Percentiles rank a stretch among this genome's conserved stretches.
Conservation (phyloP, 2,329 filamentous ascomycete genomes). For the Beauveria rudraprayagi region DNA sequence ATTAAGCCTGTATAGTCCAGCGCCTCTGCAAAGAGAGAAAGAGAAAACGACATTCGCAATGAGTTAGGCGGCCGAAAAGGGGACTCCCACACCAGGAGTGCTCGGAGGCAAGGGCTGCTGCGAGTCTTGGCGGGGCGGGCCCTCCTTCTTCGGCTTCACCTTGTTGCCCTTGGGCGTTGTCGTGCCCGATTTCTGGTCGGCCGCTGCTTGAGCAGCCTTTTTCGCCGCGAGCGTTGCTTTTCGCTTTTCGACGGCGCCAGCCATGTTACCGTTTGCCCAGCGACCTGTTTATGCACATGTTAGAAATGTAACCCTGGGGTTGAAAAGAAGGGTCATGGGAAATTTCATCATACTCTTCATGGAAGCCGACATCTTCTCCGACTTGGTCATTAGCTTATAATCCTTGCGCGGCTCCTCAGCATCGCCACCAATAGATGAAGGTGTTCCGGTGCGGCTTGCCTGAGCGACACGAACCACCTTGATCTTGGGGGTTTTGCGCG, state of each 20-base stretch:
- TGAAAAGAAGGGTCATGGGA: neutral
- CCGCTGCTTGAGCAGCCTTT: conserved; percentile 41
- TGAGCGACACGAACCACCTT: conserved; percentile 26
- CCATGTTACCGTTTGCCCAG: conserved; percentile 55
- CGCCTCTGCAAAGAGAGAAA: neutral
- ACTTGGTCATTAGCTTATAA: conserved; percentile 55
- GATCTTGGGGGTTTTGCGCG: conserved; percentile 31
- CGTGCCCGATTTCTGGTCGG: conserved; percentile 27
- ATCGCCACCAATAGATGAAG: conserved; percentile 22
- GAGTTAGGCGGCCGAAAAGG: neutral
- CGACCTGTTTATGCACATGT: conserved; percentile 32
- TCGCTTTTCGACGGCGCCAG: conserved; percentile 50
- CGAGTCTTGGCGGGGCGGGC: conserved; percentile 17
- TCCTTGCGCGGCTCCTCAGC: conserved; percentile 41
- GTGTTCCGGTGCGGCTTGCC: conserved; percentile 23
- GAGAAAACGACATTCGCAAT: neutral
- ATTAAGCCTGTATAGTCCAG: neutral
- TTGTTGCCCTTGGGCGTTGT: conserved; percentile 30
- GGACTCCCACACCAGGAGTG: conserved; percentile 2
- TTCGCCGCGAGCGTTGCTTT: conserved; percentile 53
- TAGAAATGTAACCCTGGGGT: neutral
- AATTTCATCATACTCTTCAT: conserved; percentile 48
- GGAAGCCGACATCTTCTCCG: conserved; percentile 57
- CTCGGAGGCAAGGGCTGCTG: conserved; percentile 6
- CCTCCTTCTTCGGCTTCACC: conserved; percentile 28